Evolutionary conservation across 2,329 filamentous ascomycete genomes (phyloP), one percentile per base, ranked within the genome.

Genomic region (Hypoxylon sp.): DNA sequence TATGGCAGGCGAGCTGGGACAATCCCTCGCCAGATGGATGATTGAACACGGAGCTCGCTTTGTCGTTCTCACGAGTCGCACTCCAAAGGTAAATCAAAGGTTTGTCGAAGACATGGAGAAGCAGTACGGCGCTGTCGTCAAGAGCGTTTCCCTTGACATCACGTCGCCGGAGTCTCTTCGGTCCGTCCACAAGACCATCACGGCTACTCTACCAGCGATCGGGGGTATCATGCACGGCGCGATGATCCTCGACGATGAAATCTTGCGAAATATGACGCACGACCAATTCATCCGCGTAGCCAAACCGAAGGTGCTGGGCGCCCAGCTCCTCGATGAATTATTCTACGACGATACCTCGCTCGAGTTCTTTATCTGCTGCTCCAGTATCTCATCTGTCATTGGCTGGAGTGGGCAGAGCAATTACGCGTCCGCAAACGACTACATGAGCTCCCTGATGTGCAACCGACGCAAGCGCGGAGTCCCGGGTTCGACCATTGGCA

Each of bases 261-360:
- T 75, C 2, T 70, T 78, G 17, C 58, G 60, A 24, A 67, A 73
- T 46, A 75, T 75, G 60, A 47, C 61, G n/a, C 24, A 59, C 2
- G 70, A 71, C 3, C 39, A 68, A 2, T 59, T 79, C 19, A 66
- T 72, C 19, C 67, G 70, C 11, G 69, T 70, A 0, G 59, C 79
- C 0, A 68, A 68, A 11, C 80, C 80, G 31, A 82, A 82, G 66
- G 76, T 82, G 0, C 61, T 75, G 8, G 79, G 79, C 5, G 76
- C 70, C 1, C 71, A 68, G 35, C 68, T 76, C 48, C 68, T 82
- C 3, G 73, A 80, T 51, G 72, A 76, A 6, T 29, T 78, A 0
- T 78, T 82, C 27, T 54, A 62, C 5, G 44, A 72, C 15, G 35
- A 50, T 62, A 10, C 31, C 11, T 47, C 54, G 11, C 46, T 58